These are phyloP conservation scores for Jaltomata sinuosa DNA, from an alignment of 257 asterid genomes.

Conservation along the genomic window DNA sequence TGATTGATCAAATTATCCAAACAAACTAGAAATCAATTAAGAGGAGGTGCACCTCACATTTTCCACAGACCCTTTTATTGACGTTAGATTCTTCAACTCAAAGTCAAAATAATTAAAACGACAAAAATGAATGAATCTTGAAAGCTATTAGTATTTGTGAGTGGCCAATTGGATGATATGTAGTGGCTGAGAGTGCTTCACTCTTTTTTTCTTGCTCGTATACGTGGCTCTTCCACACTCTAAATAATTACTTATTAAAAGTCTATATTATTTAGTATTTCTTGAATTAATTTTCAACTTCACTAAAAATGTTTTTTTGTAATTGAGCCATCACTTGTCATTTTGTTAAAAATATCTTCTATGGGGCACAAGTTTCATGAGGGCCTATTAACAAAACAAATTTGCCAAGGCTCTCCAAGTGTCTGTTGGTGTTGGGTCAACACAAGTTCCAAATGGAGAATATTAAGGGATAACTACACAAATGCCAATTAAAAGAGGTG, in stretches of 20 bases:
- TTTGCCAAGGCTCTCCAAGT: background rate
- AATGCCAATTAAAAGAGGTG: no score
- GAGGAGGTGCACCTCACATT: background rate
- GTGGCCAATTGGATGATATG: background rate
- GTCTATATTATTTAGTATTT: background rate
- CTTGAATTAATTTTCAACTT: background rate
- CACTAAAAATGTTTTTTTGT: background rate
- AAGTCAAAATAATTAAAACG: background rate
- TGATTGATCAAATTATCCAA: no score
- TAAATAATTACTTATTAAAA: background rate
- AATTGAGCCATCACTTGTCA: background rate
- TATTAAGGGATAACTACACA: no score
- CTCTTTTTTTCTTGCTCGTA: background rate
- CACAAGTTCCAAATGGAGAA: background rate
- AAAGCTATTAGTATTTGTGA: background rate
- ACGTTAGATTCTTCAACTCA: background rate
- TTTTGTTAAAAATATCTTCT: background rate
- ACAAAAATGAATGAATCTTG: background rate
- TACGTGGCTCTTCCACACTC: background rate
- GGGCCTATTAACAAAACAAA: background rate
- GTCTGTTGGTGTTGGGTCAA: background rate
- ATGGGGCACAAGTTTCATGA: background rate
- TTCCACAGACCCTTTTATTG: background rate
- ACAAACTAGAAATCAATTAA: background rate
- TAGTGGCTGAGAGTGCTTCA: background rate